Percentiles rank a stretch among this genome's conserved stretches.
Evolutionary conservation across 805 yeast species (phyloP).

Genomic region (Hanseniaspora mollemarum): DNA sequence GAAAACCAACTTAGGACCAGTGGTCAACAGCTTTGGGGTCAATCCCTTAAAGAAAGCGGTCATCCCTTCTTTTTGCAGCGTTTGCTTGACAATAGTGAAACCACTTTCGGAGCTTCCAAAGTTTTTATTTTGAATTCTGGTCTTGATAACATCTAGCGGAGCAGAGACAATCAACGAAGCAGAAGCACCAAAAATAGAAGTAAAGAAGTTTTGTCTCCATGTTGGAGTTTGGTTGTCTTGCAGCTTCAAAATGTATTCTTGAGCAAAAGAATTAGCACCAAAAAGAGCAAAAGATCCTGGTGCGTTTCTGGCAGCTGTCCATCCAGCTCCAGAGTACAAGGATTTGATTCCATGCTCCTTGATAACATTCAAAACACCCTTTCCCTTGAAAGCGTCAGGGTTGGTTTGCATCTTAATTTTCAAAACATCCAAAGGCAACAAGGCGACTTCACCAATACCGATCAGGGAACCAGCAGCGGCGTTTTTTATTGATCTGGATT

Average conservation of each 20-base stretch:
- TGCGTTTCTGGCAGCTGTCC: slow-evolving; percentile 99
- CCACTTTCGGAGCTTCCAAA: slow-evolving; percentile 95
- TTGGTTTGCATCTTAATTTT: slow-evolving; percentile 98
- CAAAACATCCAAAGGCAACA: slow-evolving; percentile 89
- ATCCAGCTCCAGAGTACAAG: slow-evolving; percentile 96
- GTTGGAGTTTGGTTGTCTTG: slow-evolving; percentile 82
- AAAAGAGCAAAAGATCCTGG: slow-evolving; percentile 97
- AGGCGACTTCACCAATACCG: slow-evolving; percentile 95
- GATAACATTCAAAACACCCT: slow-evolving; percentile 82
- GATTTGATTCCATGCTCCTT: slow-evolving; percentile 79
- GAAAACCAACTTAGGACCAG: slow-evolving; percentile 96
- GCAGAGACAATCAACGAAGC: slow-evolving; percentile 95
- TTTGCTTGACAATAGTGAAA: slow-evolving; percentile 80
- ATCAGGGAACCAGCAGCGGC: slow-evolving; percentile 96
- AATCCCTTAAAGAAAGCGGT: slow-evolving; percentile 90
- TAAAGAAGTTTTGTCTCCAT: slow-evolving; percentile 87
- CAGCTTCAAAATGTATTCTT: slow-evolving; percentile 83
- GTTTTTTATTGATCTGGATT: slow-evolving; percentile 90
- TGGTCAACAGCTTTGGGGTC: slow-evolving; percentile 89
- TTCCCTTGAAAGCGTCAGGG: slow-evolving; percentile 98
- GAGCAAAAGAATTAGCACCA: slow-evolving; percentile 98
- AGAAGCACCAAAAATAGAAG: slow-evolving; percentile 92
- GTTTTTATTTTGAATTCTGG: slow-evolving; percentile 93
- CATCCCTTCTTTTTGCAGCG: slow-evolving; percentile 82
- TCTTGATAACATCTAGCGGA: slow-evolving; percentile 94